phyloP scores from a whole-genome alignment of 1,284 basidiomycete genomes.

The Ustilago vetiveriae region DNA sequence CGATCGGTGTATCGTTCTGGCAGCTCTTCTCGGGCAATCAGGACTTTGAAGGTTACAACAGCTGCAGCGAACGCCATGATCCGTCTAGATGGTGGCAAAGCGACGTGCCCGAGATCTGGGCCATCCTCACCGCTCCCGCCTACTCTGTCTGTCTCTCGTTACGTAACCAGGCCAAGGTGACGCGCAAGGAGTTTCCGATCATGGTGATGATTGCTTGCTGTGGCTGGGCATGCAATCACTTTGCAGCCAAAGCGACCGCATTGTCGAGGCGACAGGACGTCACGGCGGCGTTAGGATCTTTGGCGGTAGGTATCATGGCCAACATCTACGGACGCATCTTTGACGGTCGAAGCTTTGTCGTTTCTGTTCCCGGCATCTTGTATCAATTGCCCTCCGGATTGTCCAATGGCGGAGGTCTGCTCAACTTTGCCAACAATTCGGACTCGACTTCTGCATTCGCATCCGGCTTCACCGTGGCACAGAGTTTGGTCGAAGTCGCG shows the following conservation, averaged over 20 bases:
- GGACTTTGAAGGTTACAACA: slow-evolving; percentile 15
- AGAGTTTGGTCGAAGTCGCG: slow-evolving; percentile 61
- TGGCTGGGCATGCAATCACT: slow-evolving; percentile 73
- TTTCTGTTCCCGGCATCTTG: slow-evolving; percentile 75
- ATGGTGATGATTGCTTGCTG: slow-evolving; percentile 78
- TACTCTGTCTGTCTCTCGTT: slow-evolving; percentile 80
- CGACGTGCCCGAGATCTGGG: slow-evolving; percentile 48
- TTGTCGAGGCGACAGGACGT: slow-evolving; percentile 54
- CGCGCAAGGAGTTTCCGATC: slow-evolving; percentile 75
- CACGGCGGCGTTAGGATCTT: slow-evolving; percentile 72
- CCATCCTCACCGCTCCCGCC: slow-evolving; percentile 80
- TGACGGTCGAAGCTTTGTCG: slow-evolving; percentile 79
- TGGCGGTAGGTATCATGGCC: slow-evolving; percentile 82
- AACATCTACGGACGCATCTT: slow-evolving; percentile 85
- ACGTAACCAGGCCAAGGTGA: slow-evolving; percentile 77
- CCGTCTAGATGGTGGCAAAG: slow-evolving; percentile 69
- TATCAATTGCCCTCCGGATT: slow-evolving; percentile 88
- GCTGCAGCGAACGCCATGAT: slow-evolving; percentile 19
- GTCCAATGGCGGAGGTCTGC: slow-evolving; percentile 83
- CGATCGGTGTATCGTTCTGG: slow-evolving; percentile 62
- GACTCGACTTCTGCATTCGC: slow-evolving; percentile 31
- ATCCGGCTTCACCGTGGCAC: slow-evolving; percentile 45
- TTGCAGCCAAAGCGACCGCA: slow-evolving; percentile 37
- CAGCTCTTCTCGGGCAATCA: slow-evolving; percentile 47
- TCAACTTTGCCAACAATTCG: slow-evolving; percentile 73